These are phyloP conservation scores for Naganishia onofrii DNA, from an alignment of 768 basidiomycete genomes.

Conservation along the genomic window DNA sequence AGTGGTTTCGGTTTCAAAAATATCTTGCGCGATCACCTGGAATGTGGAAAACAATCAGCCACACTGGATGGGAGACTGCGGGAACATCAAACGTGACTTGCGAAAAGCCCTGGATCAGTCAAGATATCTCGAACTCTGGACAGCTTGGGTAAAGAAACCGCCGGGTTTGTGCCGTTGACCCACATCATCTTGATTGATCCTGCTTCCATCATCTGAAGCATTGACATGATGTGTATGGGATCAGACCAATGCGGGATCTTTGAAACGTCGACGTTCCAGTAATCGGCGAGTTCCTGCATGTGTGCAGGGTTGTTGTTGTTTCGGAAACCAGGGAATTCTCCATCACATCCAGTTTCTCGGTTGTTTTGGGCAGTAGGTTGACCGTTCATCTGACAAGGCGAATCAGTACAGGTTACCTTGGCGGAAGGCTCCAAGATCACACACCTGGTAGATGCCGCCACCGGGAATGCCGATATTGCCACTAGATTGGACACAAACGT, in stretches of 20 bases:
- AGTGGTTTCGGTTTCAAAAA: slow-evolving; percentile 39
- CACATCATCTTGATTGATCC: slow-evolving; percentile 40
- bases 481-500: slow-evolving; percentile 2
- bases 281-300: slow-evolving; percentile 36
- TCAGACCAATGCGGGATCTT: slow-evolving; percentile 34
- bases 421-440: not conserved
- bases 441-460: slow-evolving; percentile 32
- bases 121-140: slow-evolving; percentile 32
- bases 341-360: slow-evolving; percentile 38
- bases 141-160: slow-evolving; percentile 36
- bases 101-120: slow-evolving; percentile 34
- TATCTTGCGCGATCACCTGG: slow-evolving; percentile 36
- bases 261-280: slow-evolving; percentile 37
- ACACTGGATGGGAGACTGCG: too few relatives aligned
- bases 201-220: slow-evolving; percentile 35
- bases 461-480: slow-evolving; percentile 37
- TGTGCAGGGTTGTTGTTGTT: slow-evolving; percentile 33
- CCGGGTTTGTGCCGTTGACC: slow-evolving; percentile 37
- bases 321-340: slow-evolving; percentile 38
- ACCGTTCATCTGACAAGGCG: slow-evolving; percentile 35
- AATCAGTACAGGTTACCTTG: not conserved
- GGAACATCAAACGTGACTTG: slow-evolving; percentile 18
- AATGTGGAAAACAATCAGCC: too few relatives aligned
- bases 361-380: slow-evolving; percentile 42
- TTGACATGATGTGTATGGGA: slow-evolving; percentile 36